Conservation (phyloP, 108 stramenopile species). For the Halocafeteria seosinensis region DNA sequence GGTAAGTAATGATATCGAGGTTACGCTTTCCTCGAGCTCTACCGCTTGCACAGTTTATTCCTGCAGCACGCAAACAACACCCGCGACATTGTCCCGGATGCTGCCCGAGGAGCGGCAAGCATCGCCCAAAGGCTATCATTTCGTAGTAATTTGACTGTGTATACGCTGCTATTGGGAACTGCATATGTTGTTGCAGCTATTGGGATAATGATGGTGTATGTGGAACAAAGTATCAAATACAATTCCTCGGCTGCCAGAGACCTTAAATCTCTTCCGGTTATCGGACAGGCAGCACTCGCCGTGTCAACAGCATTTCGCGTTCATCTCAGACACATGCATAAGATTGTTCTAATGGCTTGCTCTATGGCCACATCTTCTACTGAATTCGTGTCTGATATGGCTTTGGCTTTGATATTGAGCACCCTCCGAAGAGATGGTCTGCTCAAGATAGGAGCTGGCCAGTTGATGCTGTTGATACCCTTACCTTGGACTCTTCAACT, state of each 20-base stretch:
- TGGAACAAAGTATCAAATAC: too few relatives aligned
- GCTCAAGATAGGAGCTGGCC: too few relatives aligned
- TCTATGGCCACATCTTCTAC: too few relatives aligned
- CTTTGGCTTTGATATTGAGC: too few relatives aligned
- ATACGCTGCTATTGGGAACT: neutral
- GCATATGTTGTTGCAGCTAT: neutral
- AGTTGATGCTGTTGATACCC: neutral
- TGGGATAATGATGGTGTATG: too few relatives aligned
- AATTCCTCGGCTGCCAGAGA: too few relatives aligned
- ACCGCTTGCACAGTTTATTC: neutral
- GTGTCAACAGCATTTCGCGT: neutral
- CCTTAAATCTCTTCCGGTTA: too few relatives aligned
- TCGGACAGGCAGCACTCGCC: neutral
- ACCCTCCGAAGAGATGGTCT: too few relatives aligned
- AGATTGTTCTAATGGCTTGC: too few relatives aligned
- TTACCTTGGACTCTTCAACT: neutral
- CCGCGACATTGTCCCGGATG: neutral
- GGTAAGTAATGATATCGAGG: neutral
- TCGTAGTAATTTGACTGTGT: neutral
- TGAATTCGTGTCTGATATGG: neutral
- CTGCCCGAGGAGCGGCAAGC: neutral
- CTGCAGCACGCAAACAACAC: slow-evolving; percentile 1
- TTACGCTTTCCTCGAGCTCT: neutral
- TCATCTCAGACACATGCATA: too few relatives aligned
- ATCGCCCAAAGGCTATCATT: neutral